These are phyloP conservation scores for Prunus yedoensis DNA, from an alignment of 331 rosid genomes.

Conservation along the genomic window DNA sequence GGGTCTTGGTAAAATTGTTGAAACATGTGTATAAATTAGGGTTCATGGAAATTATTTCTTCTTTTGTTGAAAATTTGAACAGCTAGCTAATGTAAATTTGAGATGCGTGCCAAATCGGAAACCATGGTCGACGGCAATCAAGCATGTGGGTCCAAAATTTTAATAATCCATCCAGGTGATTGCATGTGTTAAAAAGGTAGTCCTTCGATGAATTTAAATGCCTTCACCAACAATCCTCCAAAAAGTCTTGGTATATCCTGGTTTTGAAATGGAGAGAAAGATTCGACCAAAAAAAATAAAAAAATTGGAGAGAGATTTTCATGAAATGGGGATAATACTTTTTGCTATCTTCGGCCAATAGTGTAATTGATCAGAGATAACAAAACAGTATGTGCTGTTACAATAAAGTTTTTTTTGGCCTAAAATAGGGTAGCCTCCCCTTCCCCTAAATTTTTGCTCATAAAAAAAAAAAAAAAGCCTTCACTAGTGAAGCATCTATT, in stretches of 20 bases:
- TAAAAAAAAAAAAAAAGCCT: not conserved
- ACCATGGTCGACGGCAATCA: slow-evolving; percentile 15
- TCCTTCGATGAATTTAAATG: not conserved
- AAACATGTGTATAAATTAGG: too few species aligned
- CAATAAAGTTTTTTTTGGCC: too few species aligned
- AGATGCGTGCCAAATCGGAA: slow-evolving; percentile 15
- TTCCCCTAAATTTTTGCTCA: too few species aligned
- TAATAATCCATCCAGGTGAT: not conserved
- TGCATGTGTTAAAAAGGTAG: not conserved
- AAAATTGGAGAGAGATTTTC: too few species aligned
- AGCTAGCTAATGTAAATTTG: slow-evolving; percentile 16
- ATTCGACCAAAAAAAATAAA: too few species aligned
- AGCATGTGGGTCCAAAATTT: slow-evolving; percentile 33
- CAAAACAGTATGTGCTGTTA: accelerated
- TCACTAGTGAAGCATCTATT: not conserved
- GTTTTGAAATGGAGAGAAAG: too few species aligned
- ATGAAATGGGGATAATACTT: accelerated
- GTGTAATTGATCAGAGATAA: accelerated
- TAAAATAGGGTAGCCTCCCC: too few species aligned
- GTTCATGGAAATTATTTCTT: not conserved
- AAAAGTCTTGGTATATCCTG: too few species aligned
- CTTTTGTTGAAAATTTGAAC: not conserved
- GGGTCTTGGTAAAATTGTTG: too few species aligned
- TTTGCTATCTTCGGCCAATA: too few species aligned
- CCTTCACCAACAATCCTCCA: not conserved